Evolutionary conservation across 345 rosid species (phyloP).

Genomic region (Boechera divaricarpa): DNA sequence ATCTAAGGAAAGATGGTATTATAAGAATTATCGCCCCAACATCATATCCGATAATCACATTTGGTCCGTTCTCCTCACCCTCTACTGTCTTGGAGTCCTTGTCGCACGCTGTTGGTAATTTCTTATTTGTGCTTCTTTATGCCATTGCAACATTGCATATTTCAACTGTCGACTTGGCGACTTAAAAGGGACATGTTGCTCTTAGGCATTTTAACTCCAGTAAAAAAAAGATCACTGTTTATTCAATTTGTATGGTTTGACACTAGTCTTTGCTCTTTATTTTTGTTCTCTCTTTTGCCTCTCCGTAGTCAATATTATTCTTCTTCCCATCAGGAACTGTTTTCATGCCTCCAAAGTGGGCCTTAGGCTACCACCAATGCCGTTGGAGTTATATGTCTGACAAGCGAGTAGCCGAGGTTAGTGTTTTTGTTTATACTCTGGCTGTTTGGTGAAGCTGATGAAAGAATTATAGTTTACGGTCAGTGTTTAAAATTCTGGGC

Average conservation of each 20-base stretch:
- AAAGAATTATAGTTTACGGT: conserved; percentile 1
- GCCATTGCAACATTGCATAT: conserved; percentile 3
- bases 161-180: conserved; percentile 17
- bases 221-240: conserved; percentile 3
- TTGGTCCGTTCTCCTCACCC: conserved; percentile 86
- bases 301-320: not conserved
- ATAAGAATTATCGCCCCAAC: conserved; percentile 59
- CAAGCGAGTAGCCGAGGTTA: conserved; percentile 79
- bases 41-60: conserved; percentile 79
- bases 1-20: conserved; percentile 67
- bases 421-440: conserved; percentile 21
- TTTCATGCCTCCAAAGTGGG: conserved; percentile 98
- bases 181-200: not conserved
- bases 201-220: not conserved
- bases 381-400: conserved; percentile 94
- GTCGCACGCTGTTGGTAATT: conserved; percentile 79
- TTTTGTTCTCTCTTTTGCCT: not conserved
- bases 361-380: conserved; percentile 94
- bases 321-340: conserved; percentile 61
- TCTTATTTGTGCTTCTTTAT: conserved; percentile 22
- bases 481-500: not conserved
- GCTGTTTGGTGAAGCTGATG: conserved; percentile 17
- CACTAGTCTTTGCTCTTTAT: not conserved
- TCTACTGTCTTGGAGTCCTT: conserved; percentile 71
- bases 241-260: conserved; percentile 5